A percentile compares a stretch with the other conserved stretches of the same genome.
phyloP scores from a whole-genome alignment of 2,329 filamentous ascomycete genomes.

The Aplosporella prunicola region DNA sequence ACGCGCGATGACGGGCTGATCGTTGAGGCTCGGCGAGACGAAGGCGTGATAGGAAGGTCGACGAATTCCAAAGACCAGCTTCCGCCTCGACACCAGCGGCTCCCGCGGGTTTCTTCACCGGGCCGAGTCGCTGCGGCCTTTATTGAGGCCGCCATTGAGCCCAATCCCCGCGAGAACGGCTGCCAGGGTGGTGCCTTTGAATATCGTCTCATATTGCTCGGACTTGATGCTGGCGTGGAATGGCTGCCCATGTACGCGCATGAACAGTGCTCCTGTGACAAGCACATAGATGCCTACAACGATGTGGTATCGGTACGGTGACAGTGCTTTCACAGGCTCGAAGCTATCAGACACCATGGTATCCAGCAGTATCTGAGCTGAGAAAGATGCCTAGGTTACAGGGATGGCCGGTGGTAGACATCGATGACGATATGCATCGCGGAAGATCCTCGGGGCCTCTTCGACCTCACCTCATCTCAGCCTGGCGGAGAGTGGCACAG shows the following conservation, averaged over 20 bases:
- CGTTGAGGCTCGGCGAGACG: not conserved
- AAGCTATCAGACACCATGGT: too few species aligned
- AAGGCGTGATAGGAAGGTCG: too few species aligned
- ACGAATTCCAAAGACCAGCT: too few species aligned
- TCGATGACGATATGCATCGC: too few species aligned
- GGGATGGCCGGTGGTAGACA: too few species aligned
- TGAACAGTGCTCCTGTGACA: conserved; percentile 24
- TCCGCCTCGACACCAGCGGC: too few species aligned
- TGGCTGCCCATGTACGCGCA: conserved; percentile 25
- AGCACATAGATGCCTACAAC: conserved; percentile 17
- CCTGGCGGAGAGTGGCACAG: too few species aligned
- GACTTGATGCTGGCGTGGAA: conserved; percentile 24
- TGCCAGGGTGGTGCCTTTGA: conserved; percentile 26
- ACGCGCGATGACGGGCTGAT: not conserved
- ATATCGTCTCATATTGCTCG: conserved; percentile 30
- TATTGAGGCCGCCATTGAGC: not conserved
- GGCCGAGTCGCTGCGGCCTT: not conserved
- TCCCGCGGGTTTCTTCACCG: not conserved
- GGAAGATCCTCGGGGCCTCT: too few species aligned
- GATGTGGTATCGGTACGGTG: conserved; percentile 21
- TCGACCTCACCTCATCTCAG: too few species aligned
- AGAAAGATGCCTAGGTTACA: too few species aligned
- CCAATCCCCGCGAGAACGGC: conserved; percentile 1
- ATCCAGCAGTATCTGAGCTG: too few species aligned
- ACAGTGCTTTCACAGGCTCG: not conserved